Percentiles rank a stretch among this genome's conserved stretches.
Evolutionary conservation across 306 rosid genomes (phyloP).

Genomic region (Dalbergia cochinchinensis): DNA sequence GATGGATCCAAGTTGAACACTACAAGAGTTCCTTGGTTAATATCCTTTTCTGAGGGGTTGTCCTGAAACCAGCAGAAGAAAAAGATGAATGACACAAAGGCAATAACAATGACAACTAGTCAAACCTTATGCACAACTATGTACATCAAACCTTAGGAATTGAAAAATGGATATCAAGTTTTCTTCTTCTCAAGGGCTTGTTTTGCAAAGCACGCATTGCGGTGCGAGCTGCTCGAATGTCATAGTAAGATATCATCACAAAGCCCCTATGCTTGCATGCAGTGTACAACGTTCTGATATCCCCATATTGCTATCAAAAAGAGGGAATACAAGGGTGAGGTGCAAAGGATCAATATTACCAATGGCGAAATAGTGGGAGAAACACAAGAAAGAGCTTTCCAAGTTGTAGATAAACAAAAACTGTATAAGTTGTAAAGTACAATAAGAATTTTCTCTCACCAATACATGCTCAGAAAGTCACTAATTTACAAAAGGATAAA

Average conservation of each 20-base stretch:
- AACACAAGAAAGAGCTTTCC: not conserved
- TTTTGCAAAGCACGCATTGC: slow-evolving; percentile 86
- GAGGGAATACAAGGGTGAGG: not conserved
- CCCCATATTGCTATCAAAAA: slow-evolving; percentile 71
- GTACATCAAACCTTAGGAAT: slow-evolving; percentile 75
- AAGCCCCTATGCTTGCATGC: slow-evolving; percentile 92
- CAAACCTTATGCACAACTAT: slow-evolving; percentile 17
- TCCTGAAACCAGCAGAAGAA: slow-evolving; percentile 58
- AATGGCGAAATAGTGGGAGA: not conserved
- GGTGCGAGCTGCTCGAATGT: slow-evolving; percentile 85
- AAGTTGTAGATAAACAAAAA: too few relatives aligned
- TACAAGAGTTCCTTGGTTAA: slow-evolving; percentile 89
- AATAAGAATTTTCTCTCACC: not conserved
- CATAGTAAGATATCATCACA: slow-evolving; percentile 89
- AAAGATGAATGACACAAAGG: slow-evolving; percentile 19
- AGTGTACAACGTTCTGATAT: slow-evolving; percentile 80
- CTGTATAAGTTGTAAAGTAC: not conserved
- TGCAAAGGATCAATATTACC: not conserved
- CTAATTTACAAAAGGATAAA: not conserved
- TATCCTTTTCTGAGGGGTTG: slow-evolving; percentile 84
- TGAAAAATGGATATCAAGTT: slow-evolving; percentile 90
- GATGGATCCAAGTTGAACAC: slow-evolving; percentile 88
- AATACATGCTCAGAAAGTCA: slow-evolving; percentile 4
- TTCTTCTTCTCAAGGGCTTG: slow-evolving; percentile 84
- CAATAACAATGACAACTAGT: slow-evolving; percentile 7